Base-by-base conservation (phyloP, 139 green algal species). In the Chlorella sp. region DNA sequence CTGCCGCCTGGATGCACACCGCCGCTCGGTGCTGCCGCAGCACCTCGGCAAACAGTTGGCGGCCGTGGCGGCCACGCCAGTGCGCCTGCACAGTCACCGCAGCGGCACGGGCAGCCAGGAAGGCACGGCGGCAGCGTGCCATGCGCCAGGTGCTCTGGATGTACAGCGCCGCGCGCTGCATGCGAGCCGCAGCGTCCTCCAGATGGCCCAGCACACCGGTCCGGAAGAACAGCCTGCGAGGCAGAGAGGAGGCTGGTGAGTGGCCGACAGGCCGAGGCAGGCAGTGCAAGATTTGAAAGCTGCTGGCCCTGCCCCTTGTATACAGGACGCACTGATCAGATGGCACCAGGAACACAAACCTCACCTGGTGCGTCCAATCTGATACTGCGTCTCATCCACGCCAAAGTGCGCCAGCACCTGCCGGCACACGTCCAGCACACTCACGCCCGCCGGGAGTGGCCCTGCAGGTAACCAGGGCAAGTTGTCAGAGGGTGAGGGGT, bases 211-310 rank as follows among this genome's bases (percentile, higher is more conserved):
- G 90, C 76, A 96, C 91, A 0, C 95, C 95, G 30, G 90, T 90
- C 36, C 89, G 88, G 87, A 98, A 97, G 90, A 98, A 98, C 28
- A 98, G 81, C 86, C 95, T 97, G 70, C 91, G 34, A 26, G 1
- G 38, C 2, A 70, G 60, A 34, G 26, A 34, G 60, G 9, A 34
- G 26, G 60, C 26, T 34, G 26, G 14, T 34, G 24, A 13, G 22
- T 54, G 46, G 46, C 11, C 46, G 11, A 54, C 11, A 8, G 34
- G n/a, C 1, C 1, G 32, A 69, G 62, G 62, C 28, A 38, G 24
- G 14, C 62, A 38, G 8, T 4, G 3, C 22, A 38, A 38, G 14
- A 11, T 69, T 16, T 20, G 67, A 19, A 68, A 9, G 26, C 24
- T 14, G 26, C 60, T 13, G 16, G 36, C 67, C 41, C n/a, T 41